Conservation (phyloP, 805 yeast genomes). For the Kuraishia borneana region DNA sequence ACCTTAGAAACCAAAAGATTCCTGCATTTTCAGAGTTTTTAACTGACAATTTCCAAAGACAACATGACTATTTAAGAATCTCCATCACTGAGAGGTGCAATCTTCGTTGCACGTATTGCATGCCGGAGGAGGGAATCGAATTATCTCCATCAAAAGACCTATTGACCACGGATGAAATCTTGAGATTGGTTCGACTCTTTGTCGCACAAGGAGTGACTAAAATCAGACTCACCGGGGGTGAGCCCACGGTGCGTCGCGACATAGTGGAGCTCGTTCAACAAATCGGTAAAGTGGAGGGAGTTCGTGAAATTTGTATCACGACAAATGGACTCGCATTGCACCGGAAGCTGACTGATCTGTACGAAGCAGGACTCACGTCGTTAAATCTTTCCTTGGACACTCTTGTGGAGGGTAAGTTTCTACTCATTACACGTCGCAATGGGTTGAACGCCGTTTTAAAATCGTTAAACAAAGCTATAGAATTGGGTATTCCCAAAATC, state of each 20-base stretch:
- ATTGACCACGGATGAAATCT: constrained; percentile 31
- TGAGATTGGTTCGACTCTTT: constrained; percentile 29
- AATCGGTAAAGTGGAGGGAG: constrained; percentile 26
- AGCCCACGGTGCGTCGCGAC: constrained; percentile 42
- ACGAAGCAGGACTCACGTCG: constrained; percentile 30
- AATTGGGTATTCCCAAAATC: constrained; percentile 30
- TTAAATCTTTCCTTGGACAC: constrained; percentile 40
- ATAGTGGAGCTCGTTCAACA: constrained; percentile 29
- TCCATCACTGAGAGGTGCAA: constrained; percentile 42
- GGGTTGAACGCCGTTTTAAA: constrained; percentile 34
- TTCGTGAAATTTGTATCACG: constrained; percentile 38
- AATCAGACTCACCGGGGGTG: constrained; percentile 45
- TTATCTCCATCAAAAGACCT: constrained; percentile 29
- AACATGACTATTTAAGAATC: constrained; percentile 38
- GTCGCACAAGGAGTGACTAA: constrained; percentile 38
- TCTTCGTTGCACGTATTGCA: constrained; percentile 35
- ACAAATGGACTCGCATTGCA: constrained; percentile 40
- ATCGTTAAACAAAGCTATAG: constrained; percentile 30
- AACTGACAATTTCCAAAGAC: constrained; percentile 30
- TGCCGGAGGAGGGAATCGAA: constrained; percentile 48
- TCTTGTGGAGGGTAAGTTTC: constrained; percentile 37
- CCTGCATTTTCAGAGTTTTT: constrained; percentile 26
- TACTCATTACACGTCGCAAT: constrained; percentile 35
- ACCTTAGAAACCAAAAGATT: background rate
- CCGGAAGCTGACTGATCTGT: constrained; percentile 32